Evolutionary conservation across 2,329 filamentous ascomycete genomes (phyloP).

Genomic region (Neoscytalidium dimidiatum): DNA sequence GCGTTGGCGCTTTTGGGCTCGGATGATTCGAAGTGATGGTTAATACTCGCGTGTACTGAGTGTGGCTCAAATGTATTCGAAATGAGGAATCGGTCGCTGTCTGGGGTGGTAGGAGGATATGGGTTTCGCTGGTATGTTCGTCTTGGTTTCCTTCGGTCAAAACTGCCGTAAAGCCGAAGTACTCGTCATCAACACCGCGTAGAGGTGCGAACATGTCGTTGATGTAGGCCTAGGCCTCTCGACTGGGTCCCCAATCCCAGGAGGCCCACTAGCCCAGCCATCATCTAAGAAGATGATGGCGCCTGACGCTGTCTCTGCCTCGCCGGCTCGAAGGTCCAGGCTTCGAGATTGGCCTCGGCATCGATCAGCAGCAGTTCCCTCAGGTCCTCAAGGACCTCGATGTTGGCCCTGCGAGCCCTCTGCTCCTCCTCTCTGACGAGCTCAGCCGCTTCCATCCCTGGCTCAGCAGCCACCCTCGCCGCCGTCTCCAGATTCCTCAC

Average conservation of each 20-base stretch:
- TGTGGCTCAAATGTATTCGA: background rate
- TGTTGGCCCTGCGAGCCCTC: background rate
- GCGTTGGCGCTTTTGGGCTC: background rate
- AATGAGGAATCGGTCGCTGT: background rate
- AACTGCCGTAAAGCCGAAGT: background rate
- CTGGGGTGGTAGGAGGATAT: background rate
- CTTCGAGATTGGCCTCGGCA: background rate
- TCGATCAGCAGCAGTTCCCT: background rate
- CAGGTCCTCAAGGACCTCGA: background rate
- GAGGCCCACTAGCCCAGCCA: background rate
- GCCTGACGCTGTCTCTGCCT: background rate
- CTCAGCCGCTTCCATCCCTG: too few species aligned
- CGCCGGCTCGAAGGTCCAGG: background rate
- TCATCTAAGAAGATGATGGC: background rate
- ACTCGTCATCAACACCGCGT: background rate
- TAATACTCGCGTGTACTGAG: background rate
- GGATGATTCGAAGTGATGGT: background rate
- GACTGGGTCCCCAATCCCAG: background rate
- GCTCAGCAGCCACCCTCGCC: too few species aligned
- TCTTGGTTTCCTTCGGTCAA: background rate
- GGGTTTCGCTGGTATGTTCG: background rate
- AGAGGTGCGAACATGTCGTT: background rate
- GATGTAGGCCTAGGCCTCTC: background rate
- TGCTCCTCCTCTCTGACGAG: too few species aligned
- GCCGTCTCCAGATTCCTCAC: too few species aligned